A percentile compares a stretch with the other conserved stretches of the same genome.
Evolutionary conservation across 2,329 filamentous ascomycete species (phyloP).

Genomic region (Cadophora luteo-olivacea): DNA sequence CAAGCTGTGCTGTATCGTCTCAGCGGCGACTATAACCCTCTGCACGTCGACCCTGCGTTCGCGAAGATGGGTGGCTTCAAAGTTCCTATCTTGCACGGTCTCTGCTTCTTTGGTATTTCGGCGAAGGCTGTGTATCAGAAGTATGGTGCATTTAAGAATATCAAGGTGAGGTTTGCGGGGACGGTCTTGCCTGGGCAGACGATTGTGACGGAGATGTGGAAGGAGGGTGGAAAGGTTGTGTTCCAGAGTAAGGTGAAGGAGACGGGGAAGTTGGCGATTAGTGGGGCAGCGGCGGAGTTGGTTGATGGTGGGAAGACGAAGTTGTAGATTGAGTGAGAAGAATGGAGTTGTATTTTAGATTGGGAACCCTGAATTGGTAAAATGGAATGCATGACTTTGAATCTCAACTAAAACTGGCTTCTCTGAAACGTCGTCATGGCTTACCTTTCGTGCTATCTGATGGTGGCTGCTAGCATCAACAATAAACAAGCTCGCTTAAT

Average conservation of each 20-base stretch:
- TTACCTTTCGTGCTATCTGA: neutral
- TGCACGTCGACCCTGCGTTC: constrained; percentile 94
- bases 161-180: constrained; percentile 91
- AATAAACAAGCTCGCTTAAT: neutral
- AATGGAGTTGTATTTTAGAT: constrained; percentile 8
- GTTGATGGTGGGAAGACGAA: constrained; percentile 44
- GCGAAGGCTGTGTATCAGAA: constrained; percentile 88
- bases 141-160: constrained; percentile 84
- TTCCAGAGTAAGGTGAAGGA: constrained; percentile 92
- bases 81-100: constrained; percentile 92
- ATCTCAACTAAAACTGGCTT: neutral
- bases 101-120: constrained; percentile 91
- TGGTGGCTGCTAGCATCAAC: neutral
- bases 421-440: neutral
- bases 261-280: constrained; percentile 88
- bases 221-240: constrained; percentile 77
- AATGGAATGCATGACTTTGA: neutral
- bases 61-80: constrained; percentile 96
- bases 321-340: neutral
- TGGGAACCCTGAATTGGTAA: neutral
- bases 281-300: constrained; percentile 80
- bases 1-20: constrained; percentile 94
- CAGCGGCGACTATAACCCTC: constrained; percentile 93
- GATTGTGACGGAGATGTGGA: constrained; percentile 95
- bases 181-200: constrained; percentile 87